Percentiles rank a stretch among this genome's conserved stretches.
Evolutionary conservation across 768 basidiomycete species (phyloP).

Genomic region (Mrakia frigida): DNA sequence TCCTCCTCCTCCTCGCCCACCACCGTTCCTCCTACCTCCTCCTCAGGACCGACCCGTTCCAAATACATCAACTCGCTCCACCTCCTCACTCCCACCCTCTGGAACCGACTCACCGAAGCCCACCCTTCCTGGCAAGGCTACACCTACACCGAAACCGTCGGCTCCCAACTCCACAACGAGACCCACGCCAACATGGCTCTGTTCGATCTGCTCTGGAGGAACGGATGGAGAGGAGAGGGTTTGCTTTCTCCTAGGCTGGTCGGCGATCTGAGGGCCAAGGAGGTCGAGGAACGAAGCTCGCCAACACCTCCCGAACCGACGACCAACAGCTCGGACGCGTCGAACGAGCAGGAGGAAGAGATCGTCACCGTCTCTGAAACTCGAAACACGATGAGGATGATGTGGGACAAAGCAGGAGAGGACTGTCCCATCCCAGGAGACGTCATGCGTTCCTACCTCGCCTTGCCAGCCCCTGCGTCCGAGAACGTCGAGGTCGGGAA

Average conservation of each 20-base stretch:
- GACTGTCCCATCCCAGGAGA: neutral
- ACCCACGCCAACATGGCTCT: neutral
- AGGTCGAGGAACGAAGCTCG: neutral
- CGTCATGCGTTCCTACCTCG: neutral
- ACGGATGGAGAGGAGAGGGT: constrained; percentile 11
- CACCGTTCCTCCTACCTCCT: neutral
- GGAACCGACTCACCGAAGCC: constrained; percentile 3
- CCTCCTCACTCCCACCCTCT: constrained; percentile 18
- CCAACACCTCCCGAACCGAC: neutral
- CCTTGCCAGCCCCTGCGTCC: neutral
- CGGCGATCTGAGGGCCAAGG: too few relatives aligned
- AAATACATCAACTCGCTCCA: constrained; percentile 1
- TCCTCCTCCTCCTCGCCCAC: neutral
- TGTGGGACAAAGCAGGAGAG: neutral
- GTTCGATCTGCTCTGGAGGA: neutral
- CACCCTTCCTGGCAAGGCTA: neutral
- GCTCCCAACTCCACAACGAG: neutral
- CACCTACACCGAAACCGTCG: constrained; percentile 1
- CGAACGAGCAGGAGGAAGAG: neutral
- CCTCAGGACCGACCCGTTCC: neutral
- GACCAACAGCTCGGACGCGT: neutral
- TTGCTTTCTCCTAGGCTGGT: neutral
- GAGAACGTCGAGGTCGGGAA: neutral
- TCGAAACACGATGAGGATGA: neutral
- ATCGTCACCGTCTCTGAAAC: neutral